phyloP scores from a whole-genome alignment of 768 basidiomycete species.

The Leccinum pellstonianum region DNA sequence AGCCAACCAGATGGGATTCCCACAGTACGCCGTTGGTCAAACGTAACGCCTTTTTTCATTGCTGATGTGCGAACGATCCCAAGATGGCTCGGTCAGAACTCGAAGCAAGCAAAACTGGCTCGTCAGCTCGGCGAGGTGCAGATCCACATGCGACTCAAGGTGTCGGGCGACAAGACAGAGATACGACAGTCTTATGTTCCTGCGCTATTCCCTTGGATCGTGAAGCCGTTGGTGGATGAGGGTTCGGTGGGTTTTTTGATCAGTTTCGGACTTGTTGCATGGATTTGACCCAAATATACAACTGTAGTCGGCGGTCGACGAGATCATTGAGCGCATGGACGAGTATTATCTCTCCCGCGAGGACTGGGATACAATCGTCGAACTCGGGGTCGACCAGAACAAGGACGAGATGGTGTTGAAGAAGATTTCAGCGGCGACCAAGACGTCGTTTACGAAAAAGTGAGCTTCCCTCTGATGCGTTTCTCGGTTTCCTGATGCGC shows the following conservation, averaged over 20 bases:
- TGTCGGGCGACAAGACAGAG: conserved; percentile 87
- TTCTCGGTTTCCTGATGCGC: too few species aligned
- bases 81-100: conserved; percentile 98
- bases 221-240: conserved; percentile 70
- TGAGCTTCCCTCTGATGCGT: conserved; percentile 26
- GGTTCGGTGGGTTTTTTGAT: conserved; percentile 62
- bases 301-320: conserved; percentile 56
- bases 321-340: conserved; percentile 88
- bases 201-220: conserved; percentile 76
- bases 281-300: neutral
- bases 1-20: conserved; percentile 71
- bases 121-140: conserved; percentile 88
- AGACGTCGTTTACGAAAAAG: conserved; percentile 84
- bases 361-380: conserved; percentile 95
- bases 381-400: conserved; percentile 84
- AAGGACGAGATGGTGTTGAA: conserved; percentile 76
- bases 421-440: conserved; percentile 78
- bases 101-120: conserved; percentile 79
- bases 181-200: conserved; percentile 92
- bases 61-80: neutral
- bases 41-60: neutral
- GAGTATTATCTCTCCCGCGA: conserved; percentile 91
- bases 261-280: neutral
- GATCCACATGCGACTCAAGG: conserved; percentile 91
- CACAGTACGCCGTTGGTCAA: conserved; percentile 56